phyloP scores from a whole-genome alignment of 2,329 filamentous ascomycete species.

The Sphaerulina vaccinii region DNA sequence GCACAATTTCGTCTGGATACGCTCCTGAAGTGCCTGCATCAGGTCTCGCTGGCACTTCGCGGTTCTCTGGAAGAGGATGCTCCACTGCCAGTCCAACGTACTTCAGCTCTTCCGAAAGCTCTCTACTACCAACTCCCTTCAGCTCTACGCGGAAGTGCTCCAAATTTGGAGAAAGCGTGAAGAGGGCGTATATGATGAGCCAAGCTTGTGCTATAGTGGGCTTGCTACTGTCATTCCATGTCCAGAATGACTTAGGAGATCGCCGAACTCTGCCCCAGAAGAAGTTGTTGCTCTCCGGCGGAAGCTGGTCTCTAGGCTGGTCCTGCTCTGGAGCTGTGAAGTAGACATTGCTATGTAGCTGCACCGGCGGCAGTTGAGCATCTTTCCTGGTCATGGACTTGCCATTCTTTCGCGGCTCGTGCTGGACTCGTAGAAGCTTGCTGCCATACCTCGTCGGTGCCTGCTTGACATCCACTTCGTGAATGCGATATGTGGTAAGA shows the following conservation, averaged over 20 bases:
- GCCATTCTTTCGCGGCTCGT: conserved; percentile 12
- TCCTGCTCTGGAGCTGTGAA: conserved; percentile 30
- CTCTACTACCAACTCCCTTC: conserved; percentile 38
- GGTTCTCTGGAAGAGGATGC: conserved; percentile 40
- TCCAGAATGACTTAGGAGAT: conserved; percentile 43
- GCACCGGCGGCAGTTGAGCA: conserved; percentile 26
- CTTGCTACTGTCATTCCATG: conserved; percentile 40
- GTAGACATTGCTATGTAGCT: conserved; percentile 42
- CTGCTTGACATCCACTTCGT: conserved; percentile 24
- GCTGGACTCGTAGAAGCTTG: conserved; percentile 14
- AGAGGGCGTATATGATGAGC: conserved; percentile 49
- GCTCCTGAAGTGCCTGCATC: conserved; percentile 29
- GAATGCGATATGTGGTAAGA: conserved; percentile 45
- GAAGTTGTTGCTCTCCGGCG: conserved; percentile 35
- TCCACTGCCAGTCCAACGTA: conserved; percentile 45
- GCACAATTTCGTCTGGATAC: conserved; percentile 44
- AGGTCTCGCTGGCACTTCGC: conserved; percentile 23
- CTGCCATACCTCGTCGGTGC: conserved; percentile 31
- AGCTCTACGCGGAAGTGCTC: conserved; percentile 48
- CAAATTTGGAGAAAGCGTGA: conserved; percentile 44
- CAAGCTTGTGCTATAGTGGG: conserved; percentile 49
- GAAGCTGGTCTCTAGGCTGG: conserved; percentile 26
- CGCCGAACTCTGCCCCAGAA: conserved; percentile 48
- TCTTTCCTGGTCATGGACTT: conserved; percentile 14
- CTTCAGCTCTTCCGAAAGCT: conserved; percentile 44